Conservation (phyloP, 1,139 yeast genomes). For the Geotrichum reessii region DNA sequence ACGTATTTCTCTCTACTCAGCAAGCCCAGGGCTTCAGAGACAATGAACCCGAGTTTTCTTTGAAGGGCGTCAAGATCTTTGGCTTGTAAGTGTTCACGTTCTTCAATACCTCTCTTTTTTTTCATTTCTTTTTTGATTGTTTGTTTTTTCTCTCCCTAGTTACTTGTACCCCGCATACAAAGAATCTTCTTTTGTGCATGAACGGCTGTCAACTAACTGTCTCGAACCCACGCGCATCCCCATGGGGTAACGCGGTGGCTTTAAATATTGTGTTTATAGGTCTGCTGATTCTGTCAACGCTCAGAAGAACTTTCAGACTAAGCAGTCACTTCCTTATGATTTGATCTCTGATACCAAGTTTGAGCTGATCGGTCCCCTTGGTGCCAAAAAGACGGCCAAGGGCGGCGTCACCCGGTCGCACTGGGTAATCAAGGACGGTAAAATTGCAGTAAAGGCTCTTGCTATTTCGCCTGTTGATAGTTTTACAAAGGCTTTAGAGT, state of each 20-base stretch:
- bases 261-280: background rate
- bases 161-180: background rate
- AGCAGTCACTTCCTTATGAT: conserved; percentile 66
- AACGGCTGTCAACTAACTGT: background rate
- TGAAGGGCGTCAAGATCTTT: conserved; percentile 38
- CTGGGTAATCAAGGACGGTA: conserved; percentile 81
- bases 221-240: background rate
- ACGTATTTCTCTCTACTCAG: conserved; percentile 28
- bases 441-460: conserved; percentile 55
- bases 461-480: conserved; percentile 78
- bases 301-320: conserved; percentile 68
- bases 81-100: conserved; percentile 25
- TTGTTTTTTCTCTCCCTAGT: background rate
- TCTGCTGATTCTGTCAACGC: conserved; percentile 71
- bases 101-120: background rate
- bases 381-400: conserved; percentile 70
- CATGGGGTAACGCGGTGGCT: conserved; percentile 28
- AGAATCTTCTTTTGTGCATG: background rate
- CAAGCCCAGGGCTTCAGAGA: conserved; percentile 88
- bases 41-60: conserved; percentile 50
- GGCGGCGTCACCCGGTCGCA: conserved; percentile 77
- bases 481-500: conserved; percentile 48
- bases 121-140: background rate
- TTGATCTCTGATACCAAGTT: conserved; percentile 72
- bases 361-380: conserved; percentile 63